Base-by-base conservation (phyloP, 2,329 filamentous ascomycete species). In the Cladosporium velox region DNA sequence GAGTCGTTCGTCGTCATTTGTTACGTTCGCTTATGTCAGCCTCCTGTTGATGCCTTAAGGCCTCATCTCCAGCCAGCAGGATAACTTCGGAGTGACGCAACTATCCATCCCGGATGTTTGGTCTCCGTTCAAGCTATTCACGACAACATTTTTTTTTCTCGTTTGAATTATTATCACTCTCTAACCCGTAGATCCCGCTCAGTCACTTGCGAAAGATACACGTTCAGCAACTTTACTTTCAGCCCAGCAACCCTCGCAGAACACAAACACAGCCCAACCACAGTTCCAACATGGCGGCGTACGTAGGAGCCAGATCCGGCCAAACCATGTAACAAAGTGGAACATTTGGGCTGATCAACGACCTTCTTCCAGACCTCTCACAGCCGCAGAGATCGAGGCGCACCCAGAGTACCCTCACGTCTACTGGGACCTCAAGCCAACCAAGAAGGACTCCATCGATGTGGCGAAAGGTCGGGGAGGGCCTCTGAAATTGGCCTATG, bases 401-500 rank as follows among this genome's bases (percentile, higher is more conserved):
- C 89, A 91, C 72, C 88, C 89, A 0, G 87, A 91, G 59, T 93
- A 86, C 72, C 80, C 84, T 4, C 85, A 89, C 58, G 85, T 87
- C 1, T 81, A 88, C 77, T 93, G 90, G 89, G 81, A 86, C 32
- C 85, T 96, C 26, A 84, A 88, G 71, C 89, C 92, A 5, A 84
- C 87, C 58, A 81, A 82, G 49, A 82, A 84, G 59, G 91, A 89
- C 4, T 84, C 83, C 52, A 74, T 87, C 7, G 78, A 86, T 2
- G 91, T 91, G 32, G 92, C 90, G n/a, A 81, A 85, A 65, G 86
- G 81, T 44, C 85, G 91, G 72, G 90, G 92, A 69, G 92, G 91
- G 1, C 92, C 91, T 24, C 81, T 96, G 70, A 85, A 90, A 55
- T 87, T 96, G 62, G 83, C 87, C 63, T 96, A 91, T 84, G 91